These are phyloP conservation scores for Leccinum subfulvum DNA, from an alignment of 1,284 basidiomycete genomes.

Conservation along the genomic window DNA sequence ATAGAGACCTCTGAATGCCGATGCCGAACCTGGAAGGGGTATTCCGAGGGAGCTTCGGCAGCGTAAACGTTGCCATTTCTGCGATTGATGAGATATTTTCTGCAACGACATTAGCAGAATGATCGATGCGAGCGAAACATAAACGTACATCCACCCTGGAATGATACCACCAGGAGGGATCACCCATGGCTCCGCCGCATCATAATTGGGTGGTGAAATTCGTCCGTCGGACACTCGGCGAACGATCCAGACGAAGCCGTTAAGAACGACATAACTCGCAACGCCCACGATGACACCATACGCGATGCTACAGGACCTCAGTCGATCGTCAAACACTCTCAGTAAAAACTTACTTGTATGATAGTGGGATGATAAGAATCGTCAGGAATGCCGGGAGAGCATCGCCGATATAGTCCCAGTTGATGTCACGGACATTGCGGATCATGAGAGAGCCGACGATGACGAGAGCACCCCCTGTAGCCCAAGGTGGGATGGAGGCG, in stretches of 20 bases:
- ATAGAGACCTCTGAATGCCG: conserved; percentile 33
- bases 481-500: conserved; percentile 84
- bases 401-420: conserved; percentile 88
- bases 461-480: conserved; percentile 83
- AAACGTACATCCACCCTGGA: conserved; percentile 66
- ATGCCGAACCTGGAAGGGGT: conserved; percentile 31
- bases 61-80: background rate
- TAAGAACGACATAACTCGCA: conserved; percentile 69
- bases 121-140: background rate
- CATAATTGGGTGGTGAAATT: conserved; percentile 67
- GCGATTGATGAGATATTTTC: conserved; percentile 25
- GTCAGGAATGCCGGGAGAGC: conserved; percentile 83
- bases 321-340: conserved; percentile 1
- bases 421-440: conserved; percentile 81
- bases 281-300: conserved; percentile 88
- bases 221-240: conserved; percentile 56
- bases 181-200: conserved; percentile 63
- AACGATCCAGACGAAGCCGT: conserved; percentile 66
- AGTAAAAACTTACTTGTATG: conserved; percentile 61
- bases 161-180: conserved; percentile 68
- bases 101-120: conserved; percentile 8
- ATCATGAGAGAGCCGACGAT: conserved; percentile 91
- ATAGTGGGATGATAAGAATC: conserved; percentile 73
- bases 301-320: conserved; percentile 63
- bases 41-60: conserved; percentile 23